Evolutionary conservation across 108 stramenopile species (phyloP).

Genomic region (Pseudonitzschia pungens): DNA sequence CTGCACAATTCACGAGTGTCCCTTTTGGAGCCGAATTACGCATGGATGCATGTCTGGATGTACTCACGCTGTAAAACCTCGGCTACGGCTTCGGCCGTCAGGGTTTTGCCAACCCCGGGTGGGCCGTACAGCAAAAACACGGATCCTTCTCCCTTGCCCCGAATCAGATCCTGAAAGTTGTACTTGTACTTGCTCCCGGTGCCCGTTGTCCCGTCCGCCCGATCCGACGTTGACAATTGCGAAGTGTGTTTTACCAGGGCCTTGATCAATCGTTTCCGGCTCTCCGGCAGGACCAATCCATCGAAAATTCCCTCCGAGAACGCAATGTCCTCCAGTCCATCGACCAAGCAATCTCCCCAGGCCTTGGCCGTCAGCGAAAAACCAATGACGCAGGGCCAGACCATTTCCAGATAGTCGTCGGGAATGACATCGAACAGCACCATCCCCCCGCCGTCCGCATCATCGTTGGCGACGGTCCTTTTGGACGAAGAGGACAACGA

Average conservation of each 20-base stretch:
- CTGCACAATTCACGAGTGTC: too few relatives aligned
- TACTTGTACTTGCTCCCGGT: neutral
- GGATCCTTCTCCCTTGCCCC: constrained; percentile 65
- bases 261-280: constrained; percentile 61
- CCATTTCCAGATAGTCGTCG: constrained; percentile 47
- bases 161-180: constrained; percentile 57
- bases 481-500: neutral
- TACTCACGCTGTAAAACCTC: constrained; percentile 46
- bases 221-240: too few relatives aligned
- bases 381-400: constrained; percentile 66
- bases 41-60: too few relatives aligned
- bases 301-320: constrained; percentile 61
- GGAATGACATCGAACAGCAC: constrained; percentile 57
- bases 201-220: constrained; percentile 9
- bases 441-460: constrained; percentile 32
- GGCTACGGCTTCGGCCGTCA: constrained; percentile 70
- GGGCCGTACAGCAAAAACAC: constrained; percentile 66
- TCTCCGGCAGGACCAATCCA: constrained; percentile 51
- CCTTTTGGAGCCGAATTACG: too few relatives aligned
- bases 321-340: constrained; percentile 52
- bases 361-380: constrained; percentile 59
- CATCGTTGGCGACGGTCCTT: neutral
- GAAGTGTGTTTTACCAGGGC: constrained; percentile 52
- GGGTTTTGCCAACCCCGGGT: constrained; percentile 67
- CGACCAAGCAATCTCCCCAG: constrained; percentile 70